These are phyloP conservation scores for Voacanga thouarsii DNA, from an alignment of 257 asterid genomes.

Conservation along the genomic window DNA sequence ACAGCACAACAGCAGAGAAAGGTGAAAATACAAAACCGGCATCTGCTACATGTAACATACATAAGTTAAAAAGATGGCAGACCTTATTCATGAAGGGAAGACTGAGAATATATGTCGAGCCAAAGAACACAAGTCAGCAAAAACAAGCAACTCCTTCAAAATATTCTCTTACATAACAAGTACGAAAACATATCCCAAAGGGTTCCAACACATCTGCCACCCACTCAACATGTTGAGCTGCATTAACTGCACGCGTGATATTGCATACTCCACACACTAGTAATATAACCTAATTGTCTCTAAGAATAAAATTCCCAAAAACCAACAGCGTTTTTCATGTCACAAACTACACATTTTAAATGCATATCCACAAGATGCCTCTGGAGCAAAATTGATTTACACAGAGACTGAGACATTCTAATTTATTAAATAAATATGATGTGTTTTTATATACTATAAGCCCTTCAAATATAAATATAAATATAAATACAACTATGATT, in stretches of 20 bases:
- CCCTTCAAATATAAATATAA: background rate
- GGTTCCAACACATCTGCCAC: background rate
- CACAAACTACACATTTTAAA: background rate
- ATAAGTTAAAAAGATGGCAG: background rate
- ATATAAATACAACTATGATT: background rate
- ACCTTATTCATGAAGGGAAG: background rate
- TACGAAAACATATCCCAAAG: background rate
- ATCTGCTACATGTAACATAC: background rate
- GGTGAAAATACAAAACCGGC: background rate
- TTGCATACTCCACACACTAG: background rate
- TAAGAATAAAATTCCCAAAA: background rate
- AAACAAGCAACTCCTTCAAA: background rate
- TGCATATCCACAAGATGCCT: background rate
- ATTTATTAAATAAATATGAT: background rate
- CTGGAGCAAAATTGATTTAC: background rate
- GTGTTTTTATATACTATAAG: too few species aligned
- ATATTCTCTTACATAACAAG: background rate
- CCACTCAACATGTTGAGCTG: background rate
- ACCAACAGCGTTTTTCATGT: background rate
- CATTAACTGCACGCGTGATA: background rate
- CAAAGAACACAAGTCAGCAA: background rate
- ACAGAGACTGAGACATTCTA: background rate
- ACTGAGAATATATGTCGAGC: background rate
- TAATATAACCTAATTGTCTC: background rate
- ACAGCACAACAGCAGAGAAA: background rate